phyloP scores from a whole-genome alignment of 1,139 yeast genomes.

The Chernovozyma sophiae-reginae region DNA sequence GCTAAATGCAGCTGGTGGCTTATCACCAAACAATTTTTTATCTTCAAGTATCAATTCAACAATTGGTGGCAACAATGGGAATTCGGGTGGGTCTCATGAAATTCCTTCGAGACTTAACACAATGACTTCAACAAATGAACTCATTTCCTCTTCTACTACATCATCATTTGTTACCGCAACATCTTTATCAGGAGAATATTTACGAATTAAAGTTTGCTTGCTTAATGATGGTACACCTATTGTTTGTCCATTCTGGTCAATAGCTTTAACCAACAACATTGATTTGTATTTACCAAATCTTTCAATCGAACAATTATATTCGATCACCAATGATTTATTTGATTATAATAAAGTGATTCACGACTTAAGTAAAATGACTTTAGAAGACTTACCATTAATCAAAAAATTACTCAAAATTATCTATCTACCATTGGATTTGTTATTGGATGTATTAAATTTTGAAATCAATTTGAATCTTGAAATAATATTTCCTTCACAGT shows the following conservation, averaged over 20 bases:
- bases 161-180: constrained; percentile 88
- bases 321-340: constrained; percentile 40
- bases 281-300: constrained; percentile 50
- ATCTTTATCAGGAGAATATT: constrained; percentile 78
- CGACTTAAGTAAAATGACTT: constrained; percentile 37
- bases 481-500: constrained; percentile 74
- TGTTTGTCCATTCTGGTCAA: constrained; percentile 68
- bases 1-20: constrained; percentile 37
- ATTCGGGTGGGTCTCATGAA: background rate
- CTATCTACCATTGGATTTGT: constrained; percentile 59
- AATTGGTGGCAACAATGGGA: constrained; percentile 7
- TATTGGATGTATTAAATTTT: constrained; percentile 52
- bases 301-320: constrained; percentile 37
- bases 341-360: constrained; percentile 41
- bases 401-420: constrained; percentile 39
- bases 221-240: constrained; percentile 84
- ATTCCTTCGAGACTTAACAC: background rate
- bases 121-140: constrained; percentile 16
- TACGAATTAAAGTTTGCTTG: constrained; percentile 64
- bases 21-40: constrained; percentile 40
- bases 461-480: constrained; percentile 72
- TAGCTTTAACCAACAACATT: constrained; percentile 53
- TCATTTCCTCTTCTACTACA: constrained; percentile 20
- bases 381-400: constrained; percentile 32
- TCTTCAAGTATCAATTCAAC: constrained; percentile 19